phyloP scores from a whole-genome alignment of 1,284 basidiomycete genomes.

The Austroboletus novae-zelandiae region DNA sequence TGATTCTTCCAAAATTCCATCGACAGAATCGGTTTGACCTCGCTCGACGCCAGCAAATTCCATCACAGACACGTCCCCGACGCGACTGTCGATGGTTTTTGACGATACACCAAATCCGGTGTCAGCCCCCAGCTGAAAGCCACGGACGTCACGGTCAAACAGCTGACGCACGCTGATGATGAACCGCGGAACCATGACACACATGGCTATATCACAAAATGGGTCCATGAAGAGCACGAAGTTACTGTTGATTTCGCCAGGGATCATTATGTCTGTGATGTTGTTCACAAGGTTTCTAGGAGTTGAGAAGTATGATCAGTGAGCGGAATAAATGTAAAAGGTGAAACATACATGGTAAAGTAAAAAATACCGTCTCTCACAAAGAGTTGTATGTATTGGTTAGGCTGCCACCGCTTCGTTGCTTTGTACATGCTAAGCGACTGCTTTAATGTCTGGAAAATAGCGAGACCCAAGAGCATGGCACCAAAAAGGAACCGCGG shows the following conservation, averaged over 20 bases:
- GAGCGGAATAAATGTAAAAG: too few relatives aligned
- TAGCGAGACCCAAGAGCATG: background rate
- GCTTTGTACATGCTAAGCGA: conserved; percentile 4
- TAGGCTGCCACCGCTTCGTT: too few relatives aligned
- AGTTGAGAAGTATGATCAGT: too few relatives aligned
- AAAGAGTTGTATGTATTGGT: conserved; percentile 1
- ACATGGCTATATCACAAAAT: background rate
- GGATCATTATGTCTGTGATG: too few relatives aligned
- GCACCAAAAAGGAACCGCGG: background rate
- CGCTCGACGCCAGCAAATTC: too few relatives aligned
- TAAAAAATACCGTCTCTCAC: conserved; percentile 3
- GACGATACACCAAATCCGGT: background rate
- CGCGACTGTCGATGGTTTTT: too few relatives aligned
- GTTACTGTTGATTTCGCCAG: too few relatives aligned
- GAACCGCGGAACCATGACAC: too few relatives aligned
- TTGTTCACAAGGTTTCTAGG: too few relatives aligned
- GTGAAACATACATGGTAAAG: conserved; percentile 5
- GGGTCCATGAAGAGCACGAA: background rate
- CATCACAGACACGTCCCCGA: too few relatives aligned
- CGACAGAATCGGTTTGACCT: too few relatives aligned
- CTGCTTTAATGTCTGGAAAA: background rate
- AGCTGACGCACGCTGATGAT: background rate
- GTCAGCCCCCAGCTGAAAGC: background rate
- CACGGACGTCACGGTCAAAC: background rate
- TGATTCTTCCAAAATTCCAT: too few relatives aligned